phyloP scores from a whole-genome alignment of 305 asterid species.

The Galium porrigens region DNA sequence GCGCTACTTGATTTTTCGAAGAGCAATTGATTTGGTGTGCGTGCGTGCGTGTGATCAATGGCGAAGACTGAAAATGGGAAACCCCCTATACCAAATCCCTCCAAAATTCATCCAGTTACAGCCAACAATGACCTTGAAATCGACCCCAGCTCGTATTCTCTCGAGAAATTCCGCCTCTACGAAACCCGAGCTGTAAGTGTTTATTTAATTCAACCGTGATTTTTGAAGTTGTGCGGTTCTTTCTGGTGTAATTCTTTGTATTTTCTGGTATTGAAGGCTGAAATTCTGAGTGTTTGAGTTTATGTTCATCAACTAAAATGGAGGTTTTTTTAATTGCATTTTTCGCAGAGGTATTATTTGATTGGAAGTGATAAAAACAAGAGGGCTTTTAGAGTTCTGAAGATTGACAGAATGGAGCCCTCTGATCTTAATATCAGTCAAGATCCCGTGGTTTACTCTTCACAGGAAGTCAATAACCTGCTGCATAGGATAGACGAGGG shows the following conservation, averaged over 20 bases:
- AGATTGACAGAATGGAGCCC: slow-evolving; percentile 92
- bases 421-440: slow-evolving; percentile 85
- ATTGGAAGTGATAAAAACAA: slow-evolving; percentile 91
- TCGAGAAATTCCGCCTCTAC: slow-evolving; percentile 92
- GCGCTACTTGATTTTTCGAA: neutral
- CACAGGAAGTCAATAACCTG: slow-evolving; percentile 78
- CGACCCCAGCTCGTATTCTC: slow-evolving; percentile 53
- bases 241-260: neutral
- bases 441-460: slow-evolving; percentile 90
- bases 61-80: slow-evolving; percentile 47
- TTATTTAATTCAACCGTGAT: neutral
- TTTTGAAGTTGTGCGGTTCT: neutral
- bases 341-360: slow-evolving; percentile 71
- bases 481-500: slow-evolving; percentile 91
- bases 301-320: neutral
- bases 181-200: slow-evolving; percentile 87
- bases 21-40: neutral
- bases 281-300: neutral
- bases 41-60: slow-evolving; percentile 21
- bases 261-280: neutral
- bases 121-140: slow-evolving; percentile 34
- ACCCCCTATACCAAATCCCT: slow-evolving; percentile 38
- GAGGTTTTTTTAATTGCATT: slow-evolving; percentile 5
- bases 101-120: slow-evolving; percentile 45
- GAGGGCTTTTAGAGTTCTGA: slow-evolving; percentile 64